A percentile compares a stretch with the other conserved stretches of the same genome.
Evolutionary conservation across 345 rosid genomes (phyloP).

Genomic region (Microcos paniculata): DNA sequence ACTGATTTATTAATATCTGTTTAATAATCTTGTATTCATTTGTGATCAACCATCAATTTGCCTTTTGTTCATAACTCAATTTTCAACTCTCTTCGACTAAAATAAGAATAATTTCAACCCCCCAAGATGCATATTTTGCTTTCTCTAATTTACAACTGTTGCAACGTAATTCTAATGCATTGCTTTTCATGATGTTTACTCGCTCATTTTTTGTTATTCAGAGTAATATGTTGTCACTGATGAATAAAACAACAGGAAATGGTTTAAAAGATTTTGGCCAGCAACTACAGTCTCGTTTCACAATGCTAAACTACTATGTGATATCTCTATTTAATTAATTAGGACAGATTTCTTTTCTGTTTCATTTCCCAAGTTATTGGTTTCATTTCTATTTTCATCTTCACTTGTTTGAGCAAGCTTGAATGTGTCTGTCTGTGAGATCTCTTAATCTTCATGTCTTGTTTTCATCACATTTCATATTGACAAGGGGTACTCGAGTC

Average conservation of each 20-base stretch:
- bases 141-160: not conserved
- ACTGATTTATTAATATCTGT: not conserved
- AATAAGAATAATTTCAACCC: no score
- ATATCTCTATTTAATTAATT: not conserved
- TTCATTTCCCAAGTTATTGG: no score
- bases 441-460: not conserved
- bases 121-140: conserved; percentile 4
- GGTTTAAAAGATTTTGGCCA: not conserved
- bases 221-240: not conserved
- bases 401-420: no score
- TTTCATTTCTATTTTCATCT: no score
- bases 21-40: not conserved
- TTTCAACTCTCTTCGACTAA: not conserved
- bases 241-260: not conserved
- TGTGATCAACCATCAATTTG: not conserved
- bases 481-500: not conserved
- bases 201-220: not conserved
- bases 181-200: not conserved
- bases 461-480: not conserved
- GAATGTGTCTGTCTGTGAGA: no score
- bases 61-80: not conserved
- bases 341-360: not conserved
- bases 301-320: not conserved
- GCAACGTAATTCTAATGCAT: not conserved
- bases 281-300: not conserved